Percentiles rank a stretch among this genome's conserved stretches.
Evolutionary conservation across 441 rosid genomes (phyloP).

Genomic region (Caryocar brasiliense): DNA sequence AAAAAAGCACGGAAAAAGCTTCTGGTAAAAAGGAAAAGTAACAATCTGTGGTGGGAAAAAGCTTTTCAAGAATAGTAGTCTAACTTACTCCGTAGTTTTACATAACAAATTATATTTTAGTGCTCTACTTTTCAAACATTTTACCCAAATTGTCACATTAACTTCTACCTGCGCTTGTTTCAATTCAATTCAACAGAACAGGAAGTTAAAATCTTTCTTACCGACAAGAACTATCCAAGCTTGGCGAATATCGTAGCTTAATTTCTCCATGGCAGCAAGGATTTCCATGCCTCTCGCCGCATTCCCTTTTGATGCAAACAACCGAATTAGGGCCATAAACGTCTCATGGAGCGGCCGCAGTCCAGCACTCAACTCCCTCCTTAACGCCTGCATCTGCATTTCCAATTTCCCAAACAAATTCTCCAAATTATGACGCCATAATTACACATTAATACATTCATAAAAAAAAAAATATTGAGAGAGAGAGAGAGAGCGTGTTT

Average conservation of each 20-base stretch:
- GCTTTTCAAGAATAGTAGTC: too few species aligned
- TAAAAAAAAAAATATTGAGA: neutral
- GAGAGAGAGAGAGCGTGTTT: constrained; percentile 1
- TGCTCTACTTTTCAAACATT: too few species aligned
- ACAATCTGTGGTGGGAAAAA: too few species aligned
- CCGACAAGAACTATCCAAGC: constrained; percentile 92
- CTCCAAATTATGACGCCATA: neutral
- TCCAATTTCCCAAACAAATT: neutral
- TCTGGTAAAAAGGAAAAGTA: too few species aligned
- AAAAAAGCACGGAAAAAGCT: too few species aligned
- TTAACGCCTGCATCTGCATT: constrained; percentile 75
- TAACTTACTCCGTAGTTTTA: too few species aligned
- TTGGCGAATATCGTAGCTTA: constrained; percentile 66
- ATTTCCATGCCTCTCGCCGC: constrained; percentile 64
- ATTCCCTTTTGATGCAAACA: constrained; percentile 68
- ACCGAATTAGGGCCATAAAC: constrained; percentile 51
- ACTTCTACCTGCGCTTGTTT: too few species aligned
- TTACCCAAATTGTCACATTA: too few species aligned
- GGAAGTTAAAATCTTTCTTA: too few species aligned
- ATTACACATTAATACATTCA: neutral
- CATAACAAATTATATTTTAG: too few species aligned
- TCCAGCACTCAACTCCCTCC: constrained; percentile 77
- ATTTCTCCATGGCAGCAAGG: constrained; percentile 76
- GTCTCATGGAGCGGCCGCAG: constrained; percentile 79
- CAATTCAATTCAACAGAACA: too few species aligned